These are phyloP conservation scores for Coriolopsis trogii DNA, from an alignment of 1,284 basidiomycete species.

Conservation along the genomic window DNA sequence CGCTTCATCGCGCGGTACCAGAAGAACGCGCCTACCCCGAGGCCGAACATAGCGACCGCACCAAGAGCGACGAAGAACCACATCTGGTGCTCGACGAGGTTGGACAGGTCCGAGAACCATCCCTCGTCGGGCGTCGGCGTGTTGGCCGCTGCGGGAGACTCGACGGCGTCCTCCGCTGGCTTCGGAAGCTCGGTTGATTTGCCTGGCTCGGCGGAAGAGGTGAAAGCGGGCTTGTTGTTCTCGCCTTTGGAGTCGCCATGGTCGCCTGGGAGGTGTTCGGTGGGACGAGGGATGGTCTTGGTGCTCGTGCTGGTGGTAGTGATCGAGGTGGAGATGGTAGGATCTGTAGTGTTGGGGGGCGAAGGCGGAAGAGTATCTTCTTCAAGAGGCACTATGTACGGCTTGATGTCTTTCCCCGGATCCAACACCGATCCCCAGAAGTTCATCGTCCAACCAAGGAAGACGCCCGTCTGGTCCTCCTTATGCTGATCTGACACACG, in stretches of 20 bases:
- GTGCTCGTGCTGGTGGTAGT: conserved; percentile 14
- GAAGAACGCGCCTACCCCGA: conserved; percentile 68
- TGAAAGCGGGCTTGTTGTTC: conserved; percentile 66
- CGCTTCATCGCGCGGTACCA: conserved; percentile 61
- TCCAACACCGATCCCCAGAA: conserved; percentile 94
- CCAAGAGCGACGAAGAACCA: conserved; percentile 86
- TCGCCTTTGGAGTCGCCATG: conserved; percentile 77
- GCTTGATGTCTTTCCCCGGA: conserved; percentile 58
- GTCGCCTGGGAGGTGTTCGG: conserved; percentile 84
- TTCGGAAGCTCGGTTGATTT: conserved; percentile 30
- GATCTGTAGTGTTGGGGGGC: conserved; percentile 34
- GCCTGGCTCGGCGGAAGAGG: conserved; percentile 33
- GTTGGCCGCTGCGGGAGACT: conserved; percentile 41
- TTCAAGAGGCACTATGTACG: conserved; percentile 64
- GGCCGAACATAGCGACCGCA: conserved; percentile 71
- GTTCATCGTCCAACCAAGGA: conserved; percentile 91
- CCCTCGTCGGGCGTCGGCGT: conserved; percentile 78
- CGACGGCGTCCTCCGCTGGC: conserved; percentile 35
- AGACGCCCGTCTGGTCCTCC: conserved; percentile 68
- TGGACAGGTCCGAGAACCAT: conserved; percentile 84
- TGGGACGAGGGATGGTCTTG: conserved; percentile 83
- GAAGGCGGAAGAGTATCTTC: conserved; percentile 60
- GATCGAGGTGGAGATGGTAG: conserved; percentile 43
- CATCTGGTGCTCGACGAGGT: conserved; percentile 72
- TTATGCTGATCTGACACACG: conserved; percentile 77